Conservation (phyloP, 2,329 filamentous ascomycete species). For the Aspergillus awamori region DNA sequence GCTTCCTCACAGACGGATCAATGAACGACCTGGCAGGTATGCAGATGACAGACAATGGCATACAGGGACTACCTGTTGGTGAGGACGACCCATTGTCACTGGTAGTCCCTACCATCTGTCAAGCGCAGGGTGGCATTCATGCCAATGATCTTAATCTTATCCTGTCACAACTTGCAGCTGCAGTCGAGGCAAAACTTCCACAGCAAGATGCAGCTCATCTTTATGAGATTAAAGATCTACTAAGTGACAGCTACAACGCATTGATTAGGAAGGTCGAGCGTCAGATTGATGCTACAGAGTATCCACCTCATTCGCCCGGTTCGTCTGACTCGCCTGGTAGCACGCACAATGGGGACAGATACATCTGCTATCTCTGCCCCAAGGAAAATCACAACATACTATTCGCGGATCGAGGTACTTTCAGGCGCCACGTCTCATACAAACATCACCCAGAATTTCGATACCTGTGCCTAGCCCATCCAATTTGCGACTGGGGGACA, state of each 20-base stretch:
- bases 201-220: background rate
- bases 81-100: background rate
- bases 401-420: constrained; percentile 2
- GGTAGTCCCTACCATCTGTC: background rate
- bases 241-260: background rate
- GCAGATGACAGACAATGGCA: background rate
- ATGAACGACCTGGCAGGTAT: background rate
- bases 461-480: constrained; percentile 7
- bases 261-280: constrained; percentile 10
- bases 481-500: constrained; percentile 1
- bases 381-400: background rate
- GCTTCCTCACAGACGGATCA: background rate
- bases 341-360: background rate
- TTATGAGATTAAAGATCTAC: background rate
- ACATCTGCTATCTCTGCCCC: constrained; percentile 10
- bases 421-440: constrained; percentile 17
- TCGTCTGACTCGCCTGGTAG: background rate
- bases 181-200: background rate
- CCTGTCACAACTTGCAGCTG: constrained; percentile 1
- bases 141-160: background rate
- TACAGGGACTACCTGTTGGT: background rate
- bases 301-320: background rate
- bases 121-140: background rate
- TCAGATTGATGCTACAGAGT: constrained; percentile 2
- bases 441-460: constrained; percentile 6